These are phyloP conservation scores for Obba rivulosa DNA, from an alignment of 768 basidiomycete genomes.

Conservation along the genomic window DNA sequence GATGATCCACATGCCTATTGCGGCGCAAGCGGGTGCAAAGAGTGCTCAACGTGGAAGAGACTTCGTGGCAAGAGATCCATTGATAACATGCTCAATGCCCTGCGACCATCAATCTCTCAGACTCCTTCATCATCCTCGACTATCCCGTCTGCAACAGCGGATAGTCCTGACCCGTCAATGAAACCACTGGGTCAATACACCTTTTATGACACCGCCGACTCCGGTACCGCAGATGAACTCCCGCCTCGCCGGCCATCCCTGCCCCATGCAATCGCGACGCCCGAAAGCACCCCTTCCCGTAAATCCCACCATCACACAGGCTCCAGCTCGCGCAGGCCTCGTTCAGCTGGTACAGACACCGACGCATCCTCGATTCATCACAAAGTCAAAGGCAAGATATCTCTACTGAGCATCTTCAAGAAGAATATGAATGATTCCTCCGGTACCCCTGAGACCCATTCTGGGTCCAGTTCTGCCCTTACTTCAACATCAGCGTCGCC, in stretches of 20 bases:
- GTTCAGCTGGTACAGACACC: conserved; percentile 67
- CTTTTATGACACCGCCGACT: conserved; percentile 34
- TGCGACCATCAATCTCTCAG: conserved; percentile 29
- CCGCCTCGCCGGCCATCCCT: conserved; percentile 59
- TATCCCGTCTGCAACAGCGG: not conserved
- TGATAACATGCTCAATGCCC: conserved; percentile 58
- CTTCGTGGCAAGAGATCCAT: conserved; percentile 75
- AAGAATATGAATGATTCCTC: conserved; percentile 38
- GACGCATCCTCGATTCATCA: conserved; percentile 37
- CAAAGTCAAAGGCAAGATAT: conserved; percentile 65
- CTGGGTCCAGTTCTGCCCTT: conserved; percentile 17
- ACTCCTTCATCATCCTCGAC: conserved; percentile 9
- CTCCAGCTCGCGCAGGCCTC: conserved; percentile 47
- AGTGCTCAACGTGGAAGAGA: conserved; percentile 27
- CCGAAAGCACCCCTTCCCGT: conserved; percentile 16
- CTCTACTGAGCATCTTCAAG: conserved; percentile 70
- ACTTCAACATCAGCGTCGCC: conserved; percentile 18
- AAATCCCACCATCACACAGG: conserved; percentile 10
- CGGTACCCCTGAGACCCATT: conserved; percentile 20
- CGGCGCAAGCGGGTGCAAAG: conserved; percentile 5
- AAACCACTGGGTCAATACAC: conserved; percentile 43
- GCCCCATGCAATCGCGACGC: conserved; percentile 41
- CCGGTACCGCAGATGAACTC: conserved; percentile 18
- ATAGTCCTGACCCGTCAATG: conserved; percentile 15
- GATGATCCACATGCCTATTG: not conserved